Percentiles rank a stretch among this genome's conserved stretches.
Conservation (phyloP, 2,329 filamentous ascomycete species). For the Trichoderma koningiopsis region DNA sequence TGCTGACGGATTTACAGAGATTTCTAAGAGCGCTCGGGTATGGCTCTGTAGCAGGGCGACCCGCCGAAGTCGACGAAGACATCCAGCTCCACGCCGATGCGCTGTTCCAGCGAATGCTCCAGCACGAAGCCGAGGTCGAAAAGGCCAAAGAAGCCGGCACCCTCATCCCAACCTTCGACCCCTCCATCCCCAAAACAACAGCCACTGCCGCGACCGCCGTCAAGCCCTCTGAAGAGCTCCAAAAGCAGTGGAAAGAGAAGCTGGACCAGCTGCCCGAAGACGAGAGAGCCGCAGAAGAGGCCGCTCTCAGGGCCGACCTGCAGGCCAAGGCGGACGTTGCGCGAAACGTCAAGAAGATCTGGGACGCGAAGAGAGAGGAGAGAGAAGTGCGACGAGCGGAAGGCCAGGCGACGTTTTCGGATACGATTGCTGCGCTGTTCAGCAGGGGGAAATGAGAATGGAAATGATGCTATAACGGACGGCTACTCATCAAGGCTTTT, state of each 20-base stretch:
- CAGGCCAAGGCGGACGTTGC: slow-evolving; percentile 63
- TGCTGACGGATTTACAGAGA: slow-evolving; percentile 52
- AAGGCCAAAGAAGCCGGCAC: slow-evolving; percentile 64
- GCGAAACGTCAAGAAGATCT: slow-evolving; percentile 55
- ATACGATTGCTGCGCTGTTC: slow-evolving; percentile 37
- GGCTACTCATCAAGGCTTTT: background rate
- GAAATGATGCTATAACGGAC: slow-evolving; percentile 2
- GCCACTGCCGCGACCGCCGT: slow-evolving; percentile 31
- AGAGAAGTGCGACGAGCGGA: slow-evolving; percentile 49
- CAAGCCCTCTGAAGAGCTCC: slow-evolving; percentile 49
- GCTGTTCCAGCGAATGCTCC: slow-evolving; percentile 83
- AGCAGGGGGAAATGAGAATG: slow-evolving; percentile 36
- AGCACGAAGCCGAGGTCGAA: slow-evolving; percentile 75
- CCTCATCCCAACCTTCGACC: slow-evolving; percentile 61
- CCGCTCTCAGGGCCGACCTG: slow-evolving; percentile 64
- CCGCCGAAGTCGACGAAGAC: slow-evolving; percentile 73
- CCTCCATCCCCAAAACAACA: slow-evolving; percentile 50
- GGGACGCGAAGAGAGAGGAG: slow-evolving; percentile 59
- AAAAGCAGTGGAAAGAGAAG: slow-evolving; percentile 55
- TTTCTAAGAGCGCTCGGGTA: slow-evolving; percentile 92
- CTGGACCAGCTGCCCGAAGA: slow-evolving; percentile 59
- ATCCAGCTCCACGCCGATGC: slow-evolving; percentile 96
- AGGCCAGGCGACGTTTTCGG: slow-evolving; percentile 38
- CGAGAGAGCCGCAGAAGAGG: slow-evolving; percentile 64
- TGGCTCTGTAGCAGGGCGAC: slow-evolving; percentile 65